Conservation (phyloP, 2,329 filamentous ascomycete genomes). For the Fusarium sp. region DNA sequence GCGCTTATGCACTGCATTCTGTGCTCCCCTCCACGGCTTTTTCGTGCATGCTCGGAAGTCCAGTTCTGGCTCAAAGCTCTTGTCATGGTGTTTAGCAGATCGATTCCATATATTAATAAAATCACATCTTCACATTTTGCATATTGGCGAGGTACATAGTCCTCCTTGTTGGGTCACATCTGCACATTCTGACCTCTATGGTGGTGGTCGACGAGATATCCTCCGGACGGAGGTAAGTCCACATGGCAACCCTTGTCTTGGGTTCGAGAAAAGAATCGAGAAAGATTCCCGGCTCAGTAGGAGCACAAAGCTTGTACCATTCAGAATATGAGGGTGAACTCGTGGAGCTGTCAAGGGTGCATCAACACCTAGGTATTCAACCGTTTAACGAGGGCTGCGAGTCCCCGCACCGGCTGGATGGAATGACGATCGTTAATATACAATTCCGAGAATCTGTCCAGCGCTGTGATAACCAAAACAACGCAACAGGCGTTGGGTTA, state of each 20-base stretch:
- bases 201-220: constrained; percentile 15
- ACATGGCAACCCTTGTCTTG: constrained; percentile 14
- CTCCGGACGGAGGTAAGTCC: constrained; percentile 16
- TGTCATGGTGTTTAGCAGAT: not conserved
- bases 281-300: constrained; percentile 20
- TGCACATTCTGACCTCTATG: not conserved
- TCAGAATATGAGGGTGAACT: constrained; percentile 16
- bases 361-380: constrained; percentile 1
- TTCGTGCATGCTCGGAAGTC: not conserved
- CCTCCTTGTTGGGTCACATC: constrained; percentile 6
- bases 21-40: constrained; percentile 1
- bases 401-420: constrained; percentile 37
- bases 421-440: constrained; percentile 35
- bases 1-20: constrained; percentile 41
- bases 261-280: constrained; percentile 32
- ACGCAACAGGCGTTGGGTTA: constrained; percentile 35
- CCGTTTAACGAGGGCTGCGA: constrained; percentile 20
- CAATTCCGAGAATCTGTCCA: constrained; percentile 43
- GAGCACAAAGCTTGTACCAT: constrained; percentile 20
- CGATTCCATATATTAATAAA: not conserved
- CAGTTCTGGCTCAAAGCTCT: not conserved
- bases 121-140: not conserved
- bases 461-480: constrained; percentile 41
- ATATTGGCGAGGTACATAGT: not conserved
- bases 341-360: constrained; percentile 20